Evolutionary conservation across 331 rosid species (phyloP).

Genomic region (Phaseolus coccineus): DNA sequence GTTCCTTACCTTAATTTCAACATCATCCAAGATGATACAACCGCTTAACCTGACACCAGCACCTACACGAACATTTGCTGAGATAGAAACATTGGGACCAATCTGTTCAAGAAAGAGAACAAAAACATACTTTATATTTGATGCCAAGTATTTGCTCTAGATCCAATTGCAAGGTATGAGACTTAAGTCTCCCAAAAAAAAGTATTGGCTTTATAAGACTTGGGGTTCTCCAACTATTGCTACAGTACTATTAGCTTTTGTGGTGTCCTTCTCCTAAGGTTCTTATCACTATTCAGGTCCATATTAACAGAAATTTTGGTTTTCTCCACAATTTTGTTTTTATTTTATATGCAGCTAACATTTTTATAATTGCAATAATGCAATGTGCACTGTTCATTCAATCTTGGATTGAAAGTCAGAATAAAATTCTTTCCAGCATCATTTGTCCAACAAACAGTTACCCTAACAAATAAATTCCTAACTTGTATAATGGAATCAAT

Average conservation of each 20-base stretch:
- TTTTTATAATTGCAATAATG: neutral
- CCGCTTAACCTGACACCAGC: slow-evolving; percentile 86
- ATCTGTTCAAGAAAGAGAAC: slow-evolving; percentile 63
- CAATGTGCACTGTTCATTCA: slow-evolving; percentile 12
- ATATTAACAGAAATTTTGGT: neutral
- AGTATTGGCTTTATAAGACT: neutral
- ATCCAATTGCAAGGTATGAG: neutral
- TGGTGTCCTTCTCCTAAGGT: neutral
- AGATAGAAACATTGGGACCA: slow-evolving; percentile 92
- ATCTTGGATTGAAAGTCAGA: neutral
- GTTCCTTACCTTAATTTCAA: slow-evolving; percentile 77
- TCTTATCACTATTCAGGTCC: neutral
- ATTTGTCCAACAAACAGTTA: neutral
- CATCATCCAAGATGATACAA: slow-evolving; percentile 85
- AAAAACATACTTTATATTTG: neutral
- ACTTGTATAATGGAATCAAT: slow-evolving; percentile 6
- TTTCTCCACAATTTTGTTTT: slow-evolving; percentile 10
- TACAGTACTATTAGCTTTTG: neutral
- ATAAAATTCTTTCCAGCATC: neutral
- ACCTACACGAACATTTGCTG: slow-evolving; percentile 97
- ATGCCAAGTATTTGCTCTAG: neutral
- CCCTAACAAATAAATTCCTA: slow-evolving; percentile 3
- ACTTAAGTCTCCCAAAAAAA: neutral
- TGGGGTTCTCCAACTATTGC: neutral
- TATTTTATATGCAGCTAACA: neutral